Percentiles rank a stretch among this genome's conserved stretches.
phyloP scores from a whole-genome alignment of 192 early-diverging fungal species.

The Diversispora eburnea region DNA sequence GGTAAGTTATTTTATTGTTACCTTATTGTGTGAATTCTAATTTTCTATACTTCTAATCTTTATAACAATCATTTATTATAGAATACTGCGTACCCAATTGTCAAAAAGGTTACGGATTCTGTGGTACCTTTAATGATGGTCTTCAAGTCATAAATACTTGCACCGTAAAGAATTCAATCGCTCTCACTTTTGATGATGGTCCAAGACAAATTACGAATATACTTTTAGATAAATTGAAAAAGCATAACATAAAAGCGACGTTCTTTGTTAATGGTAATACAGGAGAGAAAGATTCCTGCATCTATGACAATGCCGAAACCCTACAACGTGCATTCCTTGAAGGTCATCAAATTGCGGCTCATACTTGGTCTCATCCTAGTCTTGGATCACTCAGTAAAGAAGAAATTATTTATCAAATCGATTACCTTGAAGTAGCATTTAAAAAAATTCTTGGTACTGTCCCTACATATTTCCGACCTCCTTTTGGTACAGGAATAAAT shows the following conservation, averaged over 20 bases:
- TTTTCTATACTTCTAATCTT: too few relatives aligned
- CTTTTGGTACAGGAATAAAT: slow-evolving; percentile 41
- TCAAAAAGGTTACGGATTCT: not conserved
- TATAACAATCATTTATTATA: not conserved
- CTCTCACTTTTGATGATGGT: slow-evolving; percentile 12
- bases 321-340: slow-evolving; percentile 33
- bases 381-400: slow-evolving; percentile 38
- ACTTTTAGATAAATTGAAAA: slow-evolving; percentile 51
- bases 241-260: slow-evolving; percentile 57
- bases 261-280: slow-evolving; percentile 63
- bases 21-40: too few relatives aligned
- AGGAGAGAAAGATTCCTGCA: slow-evolving; percentile 27
- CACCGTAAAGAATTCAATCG: not conserved
- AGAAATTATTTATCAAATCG: slow-evolving; percentile 42
- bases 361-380: slow-evolving; percentile 57
- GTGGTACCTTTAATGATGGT: not conserved
- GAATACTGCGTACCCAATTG: not conserved
- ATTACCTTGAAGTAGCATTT: slow-evolving; percentile 48
- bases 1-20: too few relatives aligned
- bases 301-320: slow-evolving; percentile 45
- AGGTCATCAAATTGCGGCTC: slow-evolving; percentile 64
- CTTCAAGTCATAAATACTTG: not conserved
- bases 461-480: slow-evolving; percentile 59
- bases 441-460: slow-evolving; percentile 47
- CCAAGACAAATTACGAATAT: slow-evolving; percentile 35